Percentiles rank a stretch among this genome's conserved stretches.
These are phyloP conservation scores for Acanthamoeba lenticulata DNA, from an alignment of 208 protist genomes.

Conservation along the genomic window DNA sequence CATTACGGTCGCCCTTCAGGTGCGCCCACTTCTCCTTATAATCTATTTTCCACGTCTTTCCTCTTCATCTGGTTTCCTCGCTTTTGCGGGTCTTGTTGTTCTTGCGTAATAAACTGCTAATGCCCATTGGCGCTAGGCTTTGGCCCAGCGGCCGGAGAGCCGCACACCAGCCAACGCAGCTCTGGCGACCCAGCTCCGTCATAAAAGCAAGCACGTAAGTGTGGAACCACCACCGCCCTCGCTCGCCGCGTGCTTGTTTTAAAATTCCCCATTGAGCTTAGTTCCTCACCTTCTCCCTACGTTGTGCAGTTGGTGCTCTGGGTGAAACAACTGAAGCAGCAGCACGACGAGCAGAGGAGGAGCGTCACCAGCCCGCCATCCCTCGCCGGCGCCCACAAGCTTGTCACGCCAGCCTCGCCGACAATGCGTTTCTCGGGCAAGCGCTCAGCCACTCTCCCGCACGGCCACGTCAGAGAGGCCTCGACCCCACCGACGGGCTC, in stretches of 20 bases:
- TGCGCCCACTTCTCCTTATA: not conserved
- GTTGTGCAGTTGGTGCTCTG: not conserved
- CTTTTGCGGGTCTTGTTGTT: no score
- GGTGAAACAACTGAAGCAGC: conserved; percentile 1
- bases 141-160: not conserved
- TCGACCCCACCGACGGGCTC: no score
- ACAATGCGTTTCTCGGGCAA: no score
- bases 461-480: no score
- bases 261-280: not conserved
- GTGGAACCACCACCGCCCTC: no score
- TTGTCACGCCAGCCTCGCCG: no score
- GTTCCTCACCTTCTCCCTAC: not conserved
- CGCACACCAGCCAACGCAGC: not conserved
- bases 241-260: no score
- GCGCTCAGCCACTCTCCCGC: no score
- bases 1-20: not conserved
- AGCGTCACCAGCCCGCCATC: not conserved
- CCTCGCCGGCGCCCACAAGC: no score
- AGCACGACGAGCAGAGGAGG: not conserved
- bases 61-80: not conserved
- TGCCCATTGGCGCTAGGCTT: no score
- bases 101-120: no score
- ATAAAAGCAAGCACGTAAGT: not conserved
- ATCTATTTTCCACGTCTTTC: not conserved
- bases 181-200: not conserved